A percentile compares a stretch with the other conserved stretches of the same genome.
Evolutionary conservation across 2,329 filamentous ascomycete species (phyloP).

Genomic region (Fusarium sp.): DNA sequence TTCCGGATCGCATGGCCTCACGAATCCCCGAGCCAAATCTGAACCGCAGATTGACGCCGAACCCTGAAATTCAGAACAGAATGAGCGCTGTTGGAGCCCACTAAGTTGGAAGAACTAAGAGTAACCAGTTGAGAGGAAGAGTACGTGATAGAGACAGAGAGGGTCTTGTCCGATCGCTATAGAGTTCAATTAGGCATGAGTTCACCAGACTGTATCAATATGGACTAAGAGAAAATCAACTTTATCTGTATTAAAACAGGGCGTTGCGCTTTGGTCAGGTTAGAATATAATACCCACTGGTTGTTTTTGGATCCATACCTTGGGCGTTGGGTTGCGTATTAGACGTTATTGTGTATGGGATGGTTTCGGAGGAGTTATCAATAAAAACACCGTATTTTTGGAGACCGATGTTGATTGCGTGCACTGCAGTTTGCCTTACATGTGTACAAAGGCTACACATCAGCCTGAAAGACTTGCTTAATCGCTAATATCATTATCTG

Average conservation of each 20-base stretch:
- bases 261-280: neutral
- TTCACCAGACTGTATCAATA: slow-evolving; percentile 37
- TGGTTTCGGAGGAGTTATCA: neutral
- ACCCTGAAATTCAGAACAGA: slow-evolving; percentile 59
- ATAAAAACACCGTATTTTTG: neutral
- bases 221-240: slow-evolving; percentile 18
- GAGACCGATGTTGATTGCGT: neutral
- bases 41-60: slow-evolving; percentile 60
- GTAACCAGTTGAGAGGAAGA: neutral
- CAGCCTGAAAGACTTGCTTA: neutral
- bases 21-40: slow-evolving; percentile 65
- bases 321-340: slow-evolving; percentile 3
- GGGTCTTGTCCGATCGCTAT: slow-evolving; percentile 38
- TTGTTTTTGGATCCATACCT: neutral
- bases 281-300: neutral
- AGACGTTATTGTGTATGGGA: neutral
- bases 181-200: slow-evolving; percentile 6
- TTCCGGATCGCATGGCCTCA: slow-evolving; percentile 73
- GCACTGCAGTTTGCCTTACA: neutral
- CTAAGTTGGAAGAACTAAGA: neutral
- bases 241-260: neutral
- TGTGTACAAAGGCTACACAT: neutral
- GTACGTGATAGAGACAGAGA: slow-evolving; percentile 9
- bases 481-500: neutral
- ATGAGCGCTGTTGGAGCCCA: slow-evolving; percentile 44